Percentiles rank a stretch among this genome's conserved stretches.
Evolutionary conservation across 208 protist genomes (phyloP).

Genomic region (Trypanosoma rangeli): DNA sequence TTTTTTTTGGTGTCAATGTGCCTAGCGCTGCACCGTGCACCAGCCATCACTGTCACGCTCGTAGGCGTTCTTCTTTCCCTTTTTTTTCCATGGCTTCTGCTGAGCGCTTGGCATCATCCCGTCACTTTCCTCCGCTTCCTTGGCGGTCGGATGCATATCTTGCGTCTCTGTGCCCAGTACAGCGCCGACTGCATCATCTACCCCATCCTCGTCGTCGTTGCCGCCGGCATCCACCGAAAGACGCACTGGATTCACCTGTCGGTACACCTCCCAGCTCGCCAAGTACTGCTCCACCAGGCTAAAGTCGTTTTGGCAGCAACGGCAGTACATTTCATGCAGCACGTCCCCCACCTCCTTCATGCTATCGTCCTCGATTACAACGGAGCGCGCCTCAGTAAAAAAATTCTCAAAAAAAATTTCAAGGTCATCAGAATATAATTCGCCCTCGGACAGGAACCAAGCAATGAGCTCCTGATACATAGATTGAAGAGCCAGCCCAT

Average conservation of each 20-base stretch:
- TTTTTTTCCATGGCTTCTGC: constrained; percentile 28
- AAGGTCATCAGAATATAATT: constrained; percentile 85
- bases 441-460: constrained; percentile 68
- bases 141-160: constrained; percentile 11
- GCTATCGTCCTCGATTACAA: constrained; percentile 86
- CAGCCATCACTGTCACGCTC: constrained; percentile 63
- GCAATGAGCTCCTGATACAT: constrained; percentile 66
- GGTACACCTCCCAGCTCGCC: constrained; percentile 47
- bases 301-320: constrained; percentile 74
- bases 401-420: constrained; percentile 90
- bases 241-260: constrained; percentile 61
- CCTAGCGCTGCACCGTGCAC: constrained; percentile 35
- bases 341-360: constrained; percentile 79
- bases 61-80: constrained; percentile 69
- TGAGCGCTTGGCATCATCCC: constrained; percentile 1
- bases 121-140: constrained; percentile 27
- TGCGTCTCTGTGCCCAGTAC: constrained; percentile 1
- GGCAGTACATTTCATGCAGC: constrained; percentile 88
- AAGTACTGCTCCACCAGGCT: constrained; percentile 58
- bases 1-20: neutral
- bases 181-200: neutral
- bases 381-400: constrained; percentile 60
- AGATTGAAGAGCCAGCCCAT: constrained; percentile 46
- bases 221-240: constrained; percentile 60
- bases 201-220: constrained; percentile 9